phyloP scores from a whole-genome alignment of 768 basidiomycete genomes.

The Mycena filopes region DNA sequence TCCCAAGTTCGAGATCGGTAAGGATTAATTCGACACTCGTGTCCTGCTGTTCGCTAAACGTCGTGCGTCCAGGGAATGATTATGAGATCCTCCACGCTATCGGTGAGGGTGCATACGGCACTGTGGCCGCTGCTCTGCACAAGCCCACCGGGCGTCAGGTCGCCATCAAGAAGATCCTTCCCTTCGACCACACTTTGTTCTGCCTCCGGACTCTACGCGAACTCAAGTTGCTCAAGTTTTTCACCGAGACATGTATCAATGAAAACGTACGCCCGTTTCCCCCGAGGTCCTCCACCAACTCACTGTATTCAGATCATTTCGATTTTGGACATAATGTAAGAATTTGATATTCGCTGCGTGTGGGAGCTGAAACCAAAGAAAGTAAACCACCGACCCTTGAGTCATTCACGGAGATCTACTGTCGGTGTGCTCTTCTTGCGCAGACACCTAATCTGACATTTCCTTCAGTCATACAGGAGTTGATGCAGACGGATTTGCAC shows the following conservation, averaged over 20 bases:
- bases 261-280: constrained; percentile 68
- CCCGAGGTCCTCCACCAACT: constrained; percentile 14
- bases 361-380: neutral
- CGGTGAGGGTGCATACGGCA: constrained; percentile 91
- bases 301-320: constrained; percentile 77
- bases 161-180: constrained; percentile 95
- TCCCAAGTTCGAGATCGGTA: constrained; percentile 80
- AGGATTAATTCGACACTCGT: constrained; percentile 33
- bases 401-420: constrained; percentile 89
- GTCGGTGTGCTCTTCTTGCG: constrained; percentile 47
- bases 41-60: constrained; percentile 16
- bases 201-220: constrained; percentile 90
- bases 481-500: constrained; percentile 93
- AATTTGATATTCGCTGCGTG: neutral
- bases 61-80: constrained; percentile 62
- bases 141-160: constrained; percentile 84
- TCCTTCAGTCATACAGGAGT: constrained; percentile 77
- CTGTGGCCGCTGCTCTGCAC: constrained; percentile 90
- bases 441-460: constrained; percentile 20
- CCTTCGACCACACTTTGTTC: constrained; percentile 94
- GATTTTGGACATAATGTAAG: constrained; percentile 82
- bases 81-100: constrained; percentile 80
- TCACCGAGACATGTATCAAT: constrained; percentile 81
- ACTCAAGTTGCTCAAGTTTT: constrained; percentile 89
- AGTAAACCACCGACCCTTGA: constrained; percentile 76